Evolutionary conservation across 805 yeast species (phyloP), one percentile per base, ranked within the genome.

Genomic region (Cephaloascus albidus): DNA sequence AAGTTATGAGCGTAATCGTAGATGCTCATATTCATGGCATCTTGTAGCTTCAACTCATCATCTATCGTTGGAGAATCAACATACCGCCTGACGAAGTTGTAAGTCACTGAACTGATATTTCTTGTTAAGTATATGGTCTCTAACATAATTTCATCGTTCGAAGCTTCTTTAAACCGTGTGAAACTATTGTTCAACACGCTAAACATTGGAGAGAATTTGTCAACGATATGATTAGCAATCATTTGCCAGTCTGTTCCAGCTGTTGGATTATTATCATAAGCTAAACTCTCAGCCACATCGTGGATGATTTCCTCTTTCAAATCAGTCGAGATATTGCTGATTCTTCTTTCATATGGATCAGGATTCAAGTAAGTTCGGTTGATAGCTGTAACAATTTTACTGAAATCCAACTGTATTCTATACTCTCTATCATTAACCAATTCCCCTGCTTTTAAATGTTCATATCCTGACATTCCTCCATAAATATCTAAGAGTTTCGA

Each of bases 201-300:
- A 18, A 78, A 47, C 31, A 68, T 54, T 10, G 83, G 81, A 1
- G 75, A 59, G 51, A 79, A 79, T 48, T 77, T 77, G 20, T 55
- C 55, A 4, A 63, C 67, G n/a, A 78, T 68, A 27, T 57, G 63
- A 36, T 63, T 65, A 0, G 79, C 68, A 3, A 69, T 57, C n/a
- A 54, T 43, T 47, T 71, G 78, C 85, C 86, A 79, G 49, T 79
- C 55, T 0, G 72, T 76, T 10, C 72, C 65, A 4, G 48, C 31
- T 32, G 52, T 54, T 4, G 76, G 72, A 40, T 65, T 56, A 18
- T 59, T 62, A 2, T 61, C 63, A 0, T 52, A 33, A 16, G 44
- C 28, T 10, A 68, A 44, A 8, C 51, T 45, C 0, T 36, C 16
- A 26, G 57, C 68, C 18, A 77, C 45, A 6, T 61, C 64, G 3